These are phyloP conservation scores for Cryphonectria naterciae DNA, from an alignment of 2,329 filamentous ascomycete genomes.

Conservation along the genomic window DNA sequence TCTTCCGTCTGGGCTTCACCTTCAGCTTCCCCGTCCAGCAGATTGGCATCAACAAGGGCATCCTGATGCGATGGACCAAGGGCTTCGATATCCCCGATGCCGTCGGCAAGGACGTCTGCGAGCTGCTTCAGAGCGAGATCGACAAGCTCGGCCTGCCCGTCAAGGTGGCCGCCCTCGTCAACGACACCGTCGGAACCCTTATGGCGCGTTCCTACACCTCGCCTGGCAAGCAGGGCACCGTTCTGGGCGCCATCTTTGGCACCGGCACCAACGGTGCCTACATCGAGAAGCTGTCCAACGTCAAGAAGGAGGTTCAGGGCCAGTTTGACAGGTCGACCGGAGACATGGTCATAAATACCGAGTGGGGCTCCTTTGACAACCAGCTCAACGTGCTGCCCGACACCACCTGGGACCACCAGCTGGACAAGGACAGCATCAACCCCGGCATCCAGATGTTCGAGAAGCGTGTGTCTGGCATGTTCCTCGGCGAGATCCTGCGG, in stretches of 20 bases:
- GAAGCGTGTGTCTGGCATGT: slow-evolving; percentile 98
- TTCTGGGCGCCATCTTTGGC: slow-evolving; percentile 96
- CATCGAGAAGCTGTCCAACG: slow-evolving; percentile 84
- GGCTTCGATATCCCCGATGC: slow-evolving; percentile 97
- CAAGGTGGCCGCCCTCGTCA: slow-evolving; percentile 92
- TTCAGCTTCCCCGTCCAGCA: slow-evolving; percentile 98
- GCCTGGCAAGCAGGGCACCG: slow-evolving; percentile 80
- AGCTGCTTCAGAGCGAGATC: slow-evolving; percentile 85
- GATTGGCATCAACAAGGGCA: slow-evolving; percentile 91
- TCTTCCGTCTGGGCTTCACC: slow-evolving; percentile 96
- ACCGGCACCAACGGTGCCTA: slow-evolving; percentile 98
- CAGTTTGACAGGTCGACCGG: slow-evolving; percentile 80
- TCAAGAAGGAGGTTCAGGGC: slow-evolving; percentile 75
- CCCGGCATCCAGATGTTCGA: slow-evolving; percentile 98
- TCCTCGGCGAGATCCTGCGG: slow-evolving; percentile 90
- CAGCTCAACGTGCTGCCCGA: slow-evolving; percentile 83
- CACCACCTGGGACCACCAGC: slow-evolving; percentile 77
- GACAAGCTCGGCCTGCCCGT: slow-evolving; percentile 86
- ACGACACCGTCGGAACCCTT: slow-evolving; percentile 95
- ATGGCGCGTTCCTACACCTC: slow-evolving; percentile 98
- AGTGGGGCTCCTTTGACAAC: slow-evolving; percentile 99
- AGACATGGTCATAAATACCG: slow-evolving; percentile 96
- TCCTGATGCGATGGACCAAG: slow-evolving; percentile 96
- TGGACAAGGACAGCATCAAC: slow-evolving; percentile 84
- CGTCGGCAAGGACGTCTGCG: slow-evolving; percentile 92